These are phyloP conservation scores for Reutealis trisperma DNA, from an alignment of 345 rosid species.

Conservation along the genomic window DNA sequence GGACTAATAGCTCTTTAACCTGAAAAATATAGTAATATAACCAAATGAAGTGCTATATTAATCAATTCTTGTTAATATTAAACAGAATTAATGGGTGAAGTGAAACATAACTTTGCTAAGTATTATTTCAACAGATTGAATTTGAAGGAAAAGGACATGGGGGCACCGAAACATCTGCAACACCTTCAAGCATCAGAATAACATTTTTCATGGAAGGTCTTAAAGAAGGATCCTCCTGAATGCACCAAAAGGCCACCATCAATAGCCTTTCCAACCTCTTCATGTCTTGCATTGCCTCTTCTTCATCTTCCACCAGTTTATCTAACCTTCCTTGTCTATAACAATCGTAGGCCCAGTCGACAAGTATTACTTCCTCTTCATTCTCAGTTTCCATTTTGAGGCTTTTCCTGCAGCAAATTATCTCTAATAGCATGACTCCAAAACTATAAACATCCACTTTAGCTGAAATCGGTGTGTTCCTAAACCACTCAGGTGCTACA, in stretches of 20 bases:
- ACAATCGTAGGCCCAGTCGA: slow-evolving; percentile 23
- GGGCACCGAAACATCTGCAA: slow-evolving; percentile 12
- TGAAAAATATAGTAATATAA: no score
- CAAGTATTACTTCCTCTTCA: slow-evolving; percentile 6
- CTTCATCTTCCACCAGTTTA: slow-evolving; percentile 12
- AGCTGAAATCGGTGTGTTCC: neutral
- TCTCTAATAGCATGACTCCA: slow-evolving; percentile 27
- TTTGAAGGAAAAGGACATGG: slow-evolving; percentile 17
- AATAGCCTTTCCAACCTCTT: slow-evolving; percentile 21
- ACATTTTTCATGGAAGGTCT: slow-evolving; percentile 21
- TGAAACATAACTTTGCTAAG: no score
- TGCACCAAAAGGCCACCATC: slow-evolving; percentile 30
- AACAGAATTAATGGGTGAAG: no score
- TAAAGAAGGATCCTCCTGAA: slow-evolving; percentile 27
- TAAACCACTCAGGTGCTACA: slow-evolving; percentile 22
- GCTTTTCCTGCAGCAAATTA: slow-evolving; percentile 23
- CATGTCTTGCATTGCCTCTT: slow-evolving; percentile 17
- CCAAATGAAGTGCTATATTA: no score
- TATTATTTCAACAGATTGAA: neutral
- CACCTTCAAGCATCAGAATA: slow-evolving; percentile 26
- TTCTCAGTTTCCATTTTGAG: neutral
- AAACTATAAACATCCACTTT: slow-evolving; percentile 31
- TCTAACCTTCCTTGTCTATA: neutral
- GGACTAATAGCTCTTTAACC: no score
- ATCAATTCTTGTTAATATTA: no score